Evolutionary conservation across 2,329 filamentous ascomycete species (phyloP).

Genomic region (Venturiaceae sp.): DNA sequence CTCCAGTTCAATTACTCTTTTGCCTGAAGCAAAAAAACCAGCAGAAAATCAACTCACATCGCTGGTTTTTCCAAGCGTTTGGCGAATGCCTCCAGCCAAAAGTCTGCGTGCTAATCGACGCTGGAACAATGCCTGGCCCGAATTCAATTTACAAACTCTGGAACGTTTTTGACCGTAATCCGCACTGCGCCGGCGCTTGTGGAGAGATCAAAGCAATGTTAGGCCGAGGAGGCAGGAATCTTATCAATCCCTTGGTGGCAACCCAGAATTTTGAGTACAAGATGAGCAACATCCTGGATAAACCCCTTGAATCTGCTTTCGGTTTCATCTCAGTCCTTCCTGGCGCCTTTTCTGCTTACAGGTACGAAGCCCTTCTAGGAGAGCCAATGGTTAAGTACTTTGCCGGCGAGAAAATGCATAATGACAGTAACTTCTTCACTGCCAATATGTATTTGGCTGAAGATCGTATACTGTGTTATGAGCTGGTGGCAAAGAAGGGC

Average conservation of each 20-base stretch:
- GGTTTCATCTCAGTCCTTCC: conserved; percentile 96
- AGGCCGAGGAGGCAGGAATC: conserved; percentile 65
- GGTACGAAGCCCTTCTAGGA: conserved; percentile 88
- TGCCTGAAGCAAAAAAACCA: conserved; percentile 99
- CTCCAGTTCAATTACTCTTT: conserved; percentile 93
- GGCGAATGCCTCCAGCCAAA: conserved; percentile 87
- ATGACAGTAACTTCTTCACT: conserved; percentile 88
- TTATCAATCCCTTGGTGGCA: conserved; percentile 87
- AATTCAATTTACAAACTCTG: conserved; percentile 96
- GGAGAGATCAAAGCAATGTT: conserved; percentile 99
- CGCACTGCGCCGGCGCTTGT: conserved; percentile 94
- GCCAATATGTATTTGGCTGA: conserved; percentile 99
- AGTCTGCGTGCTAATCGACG: conserved; percentile 92
- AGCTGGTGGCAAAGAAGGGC: conserved; percentile 93
- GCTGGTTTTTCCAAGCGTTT: conserved; percentile 99
- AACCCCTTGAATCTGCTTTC: conserved; percentile 92
- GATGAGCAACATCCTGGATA: conserved; percentile 98
- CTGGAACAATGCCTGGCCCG: conserved; percentile 86
- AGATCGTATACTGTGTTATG: conserved; percentile 97
- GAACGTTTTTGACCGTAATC: conserved; percentile 96
- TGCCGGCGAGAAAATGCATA: conserved; percentile 90
- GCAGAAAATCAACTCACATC: conserved; percentile 99
- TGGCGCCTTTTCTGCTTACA: conserved; percentile 94
- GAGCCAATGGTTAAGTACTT: conserved; percentile 96
- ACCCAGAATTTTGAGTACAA: conserved; percentile 99